A percentile compares a stretch with the other conserved stretches of the same genome.
phyloP scores from a whole-genome alignment of 306 rosid species.

The Malus sylvestris region DNA sequence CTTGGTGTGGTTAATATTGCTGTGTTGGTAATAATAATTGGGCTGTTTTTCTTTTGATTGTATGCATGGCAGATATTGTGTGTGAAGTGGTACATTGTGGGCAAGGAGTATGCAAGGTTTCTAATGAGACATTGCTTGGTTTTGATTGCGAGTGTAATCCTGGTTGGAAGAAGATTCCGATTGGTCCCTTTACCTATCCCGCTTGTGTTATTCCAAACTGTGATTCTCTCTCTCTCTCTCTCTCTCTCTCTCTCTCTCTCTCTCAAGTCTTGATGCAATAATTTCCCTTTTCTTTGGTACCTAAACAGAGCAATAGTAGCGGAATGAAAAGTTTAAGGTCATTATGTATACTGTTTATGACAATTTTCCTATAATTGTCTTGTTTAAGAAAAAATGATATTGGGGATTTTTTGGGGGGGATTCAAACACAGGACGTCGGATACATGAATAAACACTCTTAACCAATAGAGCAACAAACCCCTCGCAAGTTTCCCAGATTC shows the following conservation, averaged over 20 bases:
- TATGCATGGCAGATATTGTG: background rate
- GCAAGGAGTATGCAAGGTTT: slow-evolving; percentile 33
- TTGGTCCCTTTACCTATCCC: slow-evolving; percentile 22
- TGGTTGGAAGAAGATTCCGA: slow-evolving; percentile 21
- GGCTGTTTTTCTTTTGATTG: too few relatives aligned
- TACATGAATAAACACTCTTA: background rate
- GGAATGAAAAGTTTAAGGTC: too few relatives aligned
- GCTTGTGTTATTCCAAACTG: slow-evolving; percentile 33
- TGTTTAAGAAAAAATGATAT: background rate
- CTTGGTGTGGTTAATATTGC: background rate
- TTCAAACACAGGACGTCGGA: background rate
- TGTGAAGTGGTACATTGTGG: slow-evolving; percentile 25
- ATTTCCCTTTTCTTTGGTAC: too few relatives aligned
- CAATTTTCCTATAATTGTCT: background rate
- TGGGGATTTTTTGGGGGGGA: background rate
- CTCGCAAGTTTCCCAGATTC: background rate
- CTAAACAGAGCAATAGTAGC: too few relatives aligned
- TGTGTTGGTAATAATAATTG: background rate
- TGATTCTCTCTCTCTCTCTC: slow-evolving; percentile 8
- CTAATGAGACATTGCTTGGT: slow-evolving; percentile 24
- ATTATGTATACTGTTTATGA: background rate
- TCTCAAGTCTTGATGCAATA: background rate
- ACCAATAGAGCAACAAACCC: background rate
- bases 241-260: background rate
- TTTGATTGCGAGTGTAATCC: slow-evolving; percentile 32